These are phyloP conservation scores for Fusarium chuoi DNA, from an alignment of 2,329 filamentous ascomycete species.

Conservation along the genomic window DNA sequence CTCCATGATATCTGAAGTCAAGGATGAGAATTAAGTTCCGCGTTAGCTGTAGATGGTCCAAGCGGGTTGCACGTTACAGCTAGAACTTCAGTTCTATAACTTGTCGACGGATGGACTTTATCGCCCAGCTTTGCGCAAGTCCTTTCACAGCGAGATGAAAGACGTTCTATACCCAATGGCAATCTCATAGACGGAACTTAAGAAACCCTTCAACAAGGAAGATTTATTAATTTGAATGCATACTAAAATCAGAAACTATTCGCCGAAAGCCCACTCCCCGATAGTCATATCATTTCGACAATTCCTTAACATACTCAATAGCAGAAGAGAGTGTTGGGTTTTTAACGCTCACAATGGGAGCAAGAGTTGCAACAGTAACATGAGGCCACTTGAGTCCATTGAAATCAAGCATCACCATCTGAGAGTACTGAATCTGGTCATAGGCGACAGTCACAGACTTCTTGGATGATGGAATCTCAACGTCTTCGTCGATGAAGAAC, in stretches of 20 bases:
- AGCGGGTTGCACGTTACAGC: too few species aligned
- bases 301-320: not conserved
- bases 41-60: not conserved
- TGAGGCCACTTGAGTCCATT: not conserved
- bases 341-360: not conserved
- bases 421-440: not conserved
- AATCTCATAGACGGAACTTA: not conserved
- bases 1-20: accelerated
- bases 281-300: not conserved
- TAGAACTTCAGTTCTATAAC: not conserved
- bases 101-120: not conserved
- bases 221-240: not conserved
- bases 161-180: not conserved
- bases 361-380: not conserved
- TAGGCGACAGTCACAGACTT: accelerated
- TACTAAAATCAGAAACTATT: not conserved
- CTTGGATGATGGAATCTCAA: not conserved
- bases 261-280: accelerated
- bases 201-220: not conserved
- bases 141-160: not conserved
- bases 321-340: not conserved
- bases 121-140: not conserved
- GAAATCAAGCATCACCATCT: not conserved
- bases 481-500: not conserved
- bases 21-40: not conserved